Conservation (phyloP, 352 stramenopile species). For the Globisporangium iwayamae region DNA sequence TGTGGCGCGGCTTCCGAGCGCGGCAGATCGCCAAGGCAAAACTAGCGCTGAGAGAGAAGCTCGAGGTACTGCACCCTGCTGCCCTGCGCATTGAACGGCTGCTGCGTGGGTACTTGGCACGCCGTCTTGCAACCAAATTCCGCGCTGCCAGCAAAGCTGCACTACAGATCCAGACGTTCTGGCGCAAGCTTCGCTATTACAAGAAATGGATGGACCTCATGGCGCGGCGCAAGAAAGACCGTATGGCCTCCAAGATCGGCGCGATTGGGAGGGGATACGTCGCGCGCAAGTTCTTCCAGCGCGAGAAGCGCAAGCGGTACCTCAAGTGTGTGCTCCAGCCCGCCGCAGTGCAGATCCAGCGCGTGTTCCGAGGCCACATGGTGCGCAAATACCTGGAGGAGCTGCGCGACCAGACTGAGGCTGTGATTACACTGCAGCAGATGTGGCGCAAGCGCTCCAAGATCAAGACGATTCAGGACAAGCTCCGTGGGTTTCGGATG, state of each 20-base stretch:
- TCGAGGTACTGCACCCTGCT: constrained; percentile 44
- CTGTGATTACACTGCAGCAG: constrained; percentile 70
- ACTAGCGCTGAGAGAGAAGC: constrained; percentile 21
- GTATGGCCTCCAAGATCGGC: constrained; percentile 64
- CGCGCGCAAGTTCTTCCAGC: constrained; percentile 46
- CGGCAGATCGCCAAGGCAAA: constrained; percentile 30
- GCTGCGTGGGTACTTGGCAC: constrained; percentile 51
- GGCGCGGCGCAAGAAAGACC: constrained; percentile 34
- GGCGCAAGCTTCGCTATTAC: constrained; percentile 40
- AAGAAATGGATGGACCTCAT: constrained; percentile 53
- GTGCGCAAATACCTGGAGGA: constrained; percentile 51
- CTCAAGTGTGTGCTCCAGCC: constrained; percentile 43
- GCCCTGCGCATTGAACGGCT: constrained; percentile 49
- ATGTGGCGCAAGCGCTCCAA: constrained; percentile 57
- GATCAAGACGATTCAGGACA: constrained; percentile 37
- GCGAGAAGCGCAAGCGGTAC: constrained; percentile 42
- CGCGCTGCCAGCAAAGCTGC: constrained; percentile 29
- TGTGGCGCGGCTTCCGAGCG: constrained; percentile 47
- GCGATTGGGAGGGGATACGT: constrained; percentile 59
- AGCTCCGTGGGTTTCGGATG: constrained; percentile 36
- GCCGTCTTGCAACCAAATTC: constrained; percentile 29
- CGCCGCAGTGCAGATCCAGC: constrained; percentile 49
- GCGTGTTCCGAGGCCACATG: constrained; percentile 65
- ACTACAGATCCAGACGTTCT: constrained; percentile 46
- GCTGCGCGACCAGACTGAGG: constrained; percentile 51